Conservation (phyloP, 345 rosid genomes). For the Carallia brachiata region DNA sequence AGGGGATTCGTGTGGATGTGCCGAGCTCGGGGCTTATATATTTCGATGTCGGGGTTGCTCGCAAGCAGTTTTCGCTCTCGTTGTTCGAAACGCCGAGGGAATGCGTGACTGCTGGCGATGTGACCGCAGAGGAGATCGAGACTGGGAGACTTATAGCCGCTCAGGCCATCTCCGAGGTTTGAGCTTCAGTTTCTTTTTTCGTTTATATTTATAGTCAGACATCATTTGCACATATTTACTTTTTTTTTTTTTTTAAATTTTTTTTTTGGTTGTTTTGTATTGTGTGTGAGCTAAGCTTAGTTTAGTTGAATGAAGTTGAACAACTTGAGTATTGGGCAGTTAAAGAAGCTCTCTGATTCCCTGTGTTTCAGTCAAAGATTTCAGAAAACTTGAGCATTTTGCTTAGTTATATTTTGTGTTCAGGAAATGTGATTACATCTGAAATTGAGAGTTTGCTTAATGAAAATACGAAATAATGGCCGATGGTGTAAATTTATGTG, state of each 20-base stretch:
- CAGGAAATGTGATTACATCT: not conserved
- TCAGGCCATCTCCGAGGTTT: slow-evolving; percentile 41
- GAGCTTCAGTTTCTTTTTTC: not conserved
- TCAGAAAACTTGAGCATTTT: too few relatives aligned
- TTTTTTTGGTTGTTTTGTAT: not conserved
- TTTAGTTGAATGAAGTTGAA: not conserved
- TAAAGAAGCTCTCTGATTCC: too few relatives aligned
- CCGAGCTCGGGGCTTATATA: slow-evolving; percentile 86
- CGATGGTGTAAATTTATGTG: not conserved
- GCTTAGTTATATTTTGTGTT: not conserved
- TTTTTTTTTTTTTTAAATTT: not conserved
- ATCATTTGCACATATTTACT: not conserved
- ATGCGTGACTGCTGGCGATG: slow-evolving; percentile 46
- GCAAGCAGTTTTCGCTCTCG: slow-evolving; percentile 79
- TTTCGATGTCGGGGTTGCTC: slow-evolving; percentile 86
- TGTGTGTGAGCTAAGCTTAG: not conserved
- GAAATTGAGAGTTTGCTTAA: not conserved
- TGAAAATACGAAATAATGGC: not conserved
- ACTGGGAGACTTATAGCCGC: slow-evolving; percentile 6
- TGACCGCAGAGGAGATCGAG: slow-evolving; percentile 4
- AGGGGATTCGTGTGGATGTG: slow-evolving; percentile 72
- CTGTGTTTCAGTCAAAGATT: too few relatives aligned
- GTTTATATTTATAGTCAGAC: not conserved
- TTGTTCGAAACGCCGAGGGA: slow-evolving; percentile 80
- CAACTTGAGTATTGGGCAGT: too few relatives aligned